These are phyloP conservation scores for Claviceps purpurea DNA, from an alignment of 2,329 filamentous ascomycete genomes.

Conservation along the genomic window DNA sequence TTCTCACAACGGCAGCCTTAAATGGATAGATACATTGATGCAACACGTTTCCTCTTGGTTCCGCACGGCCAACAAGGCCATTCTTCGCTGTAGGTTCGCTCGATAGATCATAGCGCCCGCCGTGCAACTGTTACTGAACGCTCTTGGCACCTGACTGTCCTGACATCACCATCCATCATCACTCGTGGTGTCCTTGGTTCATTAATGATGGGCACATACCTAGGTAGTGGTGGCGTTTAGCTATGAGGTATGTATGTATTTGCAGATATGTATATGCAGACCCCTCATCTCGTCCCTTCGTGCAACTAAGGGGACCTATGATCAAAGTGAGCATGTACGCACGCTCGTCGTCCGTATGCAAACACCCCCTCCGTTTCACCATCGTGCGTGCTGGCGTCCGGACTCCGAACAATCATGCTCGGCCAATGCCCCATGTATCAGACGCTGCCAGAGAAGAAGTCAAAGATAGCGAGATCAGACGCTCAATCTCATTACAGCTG, in stretches of 20 bases:
- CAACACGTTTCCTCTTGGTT: too few relatives aligned
- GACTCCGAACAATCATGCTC: neutral
- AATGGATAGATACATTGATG: too few relatives aligned
- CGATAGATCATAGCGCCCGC: too few relatives aligned
- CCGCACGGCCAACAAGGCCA: too few relatives aligned
- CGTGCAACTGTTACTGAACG: too few relatives aligned
- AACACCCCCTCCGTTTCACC: neutral
- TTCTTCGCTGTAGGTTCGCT: too few relatives aligned
- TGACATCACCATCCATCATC: neutral
- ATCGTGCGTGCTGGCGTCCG: neutral
- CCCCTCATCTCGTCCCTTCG: too few relatives aligned
- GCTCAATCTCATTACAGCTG: neutral
- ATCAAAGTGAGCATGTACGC: neutral
- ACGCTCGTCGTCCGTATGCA: too few relatives aligned
- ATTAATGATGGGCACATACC: neutral
- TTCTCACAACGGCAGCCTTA: neutral
- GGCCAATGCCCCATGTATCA: neutral
- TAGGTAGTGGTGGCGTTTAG: neutral
- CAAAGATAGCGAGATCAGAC: neutral
- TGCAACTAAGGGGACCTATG: too few relatives aligned
- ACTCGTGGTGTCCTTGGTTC: neutral
- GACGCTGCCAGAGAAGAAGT: neutral
- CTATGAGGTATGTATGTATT: too few relatives aligned
- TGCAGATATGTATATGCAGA: too few relatives aligned
- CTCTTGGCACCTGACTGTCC: too few relatives aligned